These are phyloP conservation scores for Colletotrichum camelliae DNA, from an alignment of 2,329 filamentous ascomycete genomes.

Conservation along the genomic window DNA sequence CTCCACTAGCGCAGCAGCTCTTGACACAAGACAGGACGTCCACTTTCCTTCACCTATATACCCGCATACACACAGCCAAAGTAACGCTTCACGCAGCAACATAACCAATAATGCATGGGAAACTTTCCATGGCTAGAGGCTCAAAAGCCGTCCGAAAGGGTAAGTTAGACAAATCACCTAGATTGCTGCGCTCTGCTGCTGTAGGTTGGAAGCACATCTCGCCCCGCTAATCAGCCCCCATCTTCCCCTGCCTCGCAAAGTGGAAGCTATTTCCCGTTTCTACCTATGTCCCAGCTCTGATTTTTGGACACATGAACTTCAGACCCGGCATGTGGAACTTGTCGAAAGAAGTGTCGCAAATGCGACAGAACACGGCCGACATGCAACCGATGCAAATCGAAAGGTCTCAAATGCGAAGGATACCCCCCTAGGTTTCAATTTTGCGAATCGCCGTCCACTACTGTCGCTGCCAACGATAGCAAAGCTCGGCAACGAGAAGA, in stretches of 20 bases:
- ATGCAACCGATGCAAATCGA: constrained; percentile 32
- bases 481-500: neutral
- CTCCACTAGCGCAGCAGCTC: neutral
- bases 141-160: constrained; percentile 13
- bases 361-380: constrained; percentile 32
- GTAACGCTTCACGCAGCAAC: neutral
- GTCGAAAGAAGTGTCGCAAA: constrained; percentile 36
- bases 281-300: neutral
- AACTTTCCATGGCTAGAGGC: neutral
- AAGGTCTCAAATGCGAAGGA: constrained; percentile 34
- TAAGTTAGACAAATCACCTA: neutral
- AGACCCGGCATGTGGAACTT: constrained; percentile 36
- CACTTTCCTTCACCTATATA: neutral
- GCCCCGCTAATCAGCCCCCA: neutral
- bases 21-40: neutral
- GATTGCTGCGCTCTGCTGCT: neutral
- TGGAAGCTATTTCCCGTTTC: neutral
- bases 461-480: constrained; percentile 13
- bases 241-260: neutral
- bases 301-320: neutral
- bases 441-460: constrained; percentile 21
- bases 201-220: no score
- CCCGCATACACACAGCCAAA: neutral
- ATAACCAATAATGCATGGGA: neutral
- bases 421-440: constrained; percentile 34